These are phyloP conservation scores for Alternaria triticina DNA, from an alignment of 2,329 filamentous ascomycete species.

Conservation along the genomic window DNA sequence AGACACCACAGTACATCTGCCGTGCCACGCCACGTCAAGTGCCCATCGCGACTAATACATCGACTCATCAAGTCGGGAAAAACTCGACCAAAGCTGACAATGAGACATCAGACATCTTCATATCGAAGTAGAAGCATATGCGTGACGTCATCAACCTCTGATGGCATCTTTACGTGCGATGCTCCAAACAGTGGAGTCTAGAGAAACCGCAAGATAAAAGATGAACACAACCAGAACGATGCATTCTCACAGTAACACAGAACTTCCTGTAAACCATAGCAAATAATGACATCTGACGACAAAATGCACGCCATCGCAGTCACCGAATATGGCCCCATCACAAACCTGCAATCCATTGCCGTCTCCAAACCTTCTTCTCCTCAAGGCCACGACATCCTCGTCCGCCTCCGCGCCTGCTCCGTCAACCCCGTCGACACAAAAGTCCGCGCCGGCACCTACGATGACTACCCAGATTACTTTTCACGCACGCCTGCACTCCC, in stretches of 20 bases:
- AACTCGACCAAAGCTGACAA: background rate
- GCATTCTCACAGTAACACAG: background rate
- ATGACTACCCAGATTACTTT: constrained; percentile 14
- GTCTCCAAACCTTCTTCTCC: background rate
- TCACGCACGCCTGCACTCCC: constrained; percentile 1
- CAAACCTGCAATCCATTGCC: constrained; percentile 4
- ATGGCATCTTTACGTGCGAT: constrained; percentile 1
- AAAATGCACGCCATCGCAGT: constrained; percentile 9
- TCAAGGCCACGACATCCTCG: constrained; percentile 3
- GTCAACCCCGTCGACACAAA: constrained; percentile 11
- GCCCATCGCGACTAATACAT: background rate
- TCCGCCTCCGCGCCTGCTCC: constrained; percentile 6
- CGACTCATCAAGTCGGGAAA: background rate
- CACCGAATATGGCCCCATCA: constrained; percentile 6
- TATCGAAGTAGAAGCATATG: background rate
- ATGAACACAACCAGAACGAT: background rate
- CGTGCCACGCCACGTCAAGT: constrained; percentile 5
- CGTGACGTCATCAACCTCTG: constrained; percentile 7
- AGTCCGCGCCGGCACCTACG: constrained; percentile 7
- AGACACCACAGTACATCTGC: background rate
- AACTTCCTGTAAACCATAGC: background rate
- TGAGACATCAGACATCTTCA: background rate
- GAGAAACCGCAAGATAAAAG: background rate
- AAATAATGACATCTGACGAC: background rate
- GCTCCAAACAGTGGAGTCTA: background rate